Percentiles rank a stretch among this genome's conserved stretches.
phyloP scores from a whole-genome alignment of 176 grass and related monocot genomes.

The Bolboschoenus planiculmis region DNA sequence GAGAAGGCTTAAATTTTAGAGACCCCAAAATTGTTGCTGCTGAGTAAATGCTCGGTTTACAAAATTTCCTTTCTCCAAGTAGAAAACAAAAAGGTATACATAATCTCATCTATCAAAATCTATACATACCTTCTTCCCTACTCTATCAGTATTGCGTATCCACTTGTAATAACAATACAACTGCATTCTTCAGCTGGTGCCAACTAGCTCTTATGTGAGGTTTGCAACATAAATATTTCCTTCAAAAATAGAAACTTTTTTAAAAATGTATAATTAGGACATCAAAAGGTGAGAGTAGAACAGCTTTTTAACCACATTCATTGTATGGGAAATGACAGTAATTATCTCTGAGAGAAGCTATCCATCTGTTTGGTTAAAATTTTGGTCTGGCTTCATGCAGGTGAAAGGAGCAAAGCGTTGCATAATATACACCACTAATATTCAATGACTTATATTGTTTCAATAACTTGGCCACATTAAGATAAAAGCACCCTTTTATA shows the following conservation, averaged over 20 bases:
- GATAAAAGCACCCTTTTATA: not conserved
- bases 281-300: not conserved
- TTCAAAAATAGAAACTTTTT: not conserved
- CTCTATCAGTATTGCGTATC: not conserved
- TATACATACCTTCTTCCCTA: conserved; percentile 3
- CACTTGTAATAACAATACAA: not conserved
- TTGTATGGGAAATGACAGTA: not conserved
- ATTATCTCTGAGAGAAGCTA: not conserved
- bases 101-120: conserved; percentile 12
- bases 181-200: not conserved
- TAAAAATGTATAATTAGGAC: not conserved
- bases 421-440: not conserved
- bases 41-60: conserved; percentile 3
- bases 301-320: not conserved
- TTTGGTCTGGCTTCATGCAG: not conserved
- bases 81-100: not conserved
- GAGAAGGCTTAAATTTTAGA: not conserved
- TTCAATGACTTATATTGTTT: not conserved
- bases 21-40: conserved; percentile 1
- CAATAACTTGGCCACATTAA: not conserved
- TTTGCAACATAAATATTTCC: not conserved
- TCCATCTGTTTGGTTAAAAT: not conserved
- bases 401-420: not conserved
- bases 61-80: not conserved
- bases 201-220: not conserved